Evolutionary conservation across 2,329 filamentous ascomycete species (phyloP), one percentile per base, ranked within the genome.

Genomic region (Raffaelea albimanens): DNA sequence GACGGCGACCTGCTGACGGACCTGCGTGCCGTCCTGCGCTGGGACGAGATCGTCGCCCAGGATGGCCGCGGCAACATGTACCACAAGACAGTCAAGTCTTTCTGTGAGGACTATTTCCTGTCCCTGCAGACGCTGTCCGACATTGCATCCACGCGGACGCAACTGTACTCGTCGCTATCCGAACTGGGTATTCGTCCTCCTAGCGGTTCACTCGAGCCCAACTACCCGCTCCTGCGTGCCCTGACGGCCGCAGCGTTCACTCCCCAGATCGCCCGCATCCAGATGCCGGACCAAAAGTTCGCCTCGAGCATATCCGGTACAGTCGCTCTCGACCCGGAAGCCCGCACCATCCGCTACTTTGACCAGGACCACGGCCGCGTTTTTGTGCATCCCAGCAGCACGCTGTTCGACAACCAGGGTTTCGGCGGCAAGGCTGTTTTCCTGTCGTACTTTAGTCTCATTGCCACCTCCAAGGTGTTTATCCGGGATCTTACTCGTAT

Each of bases 281-380:
- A 89, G 54, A 87, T 96, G 56, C 93, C 93, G 0, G 88, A 95
- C 67, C 95, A 95, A 70, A 97, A 96, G 64, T 98, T 94, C 64
- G 86, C 87, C 13, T 81, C 83, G 33, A 88, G 87, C 2, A 79
- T 94, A 53, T 87, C 87, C 1, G 93, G 93, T 8, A 87, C 93
- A 0, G 87, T 97, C 1, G 91, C 93, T 62, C 73, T 96, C 7
- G 93, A 98, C 60, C 91, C 91, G 0, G 91, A 97, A 65, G 91
- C 91, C 4, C 77, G 82, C 46, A 87, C 85, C 3, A 96, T 98
- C 66, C 93, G 89, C 62, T 98, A 90, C 68, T 97, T 88, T 65
- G 87, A 85, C 55, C 83, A 87, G 59, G 85, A 89, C 57, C 87
- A 85, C 55, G 86, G 85, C 0, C 77, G 93, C 7, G 87, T 97